Conservation (phyloP, 2,329 filamentous ascomycete species). For the Colletotrichum sp. region DNA sequence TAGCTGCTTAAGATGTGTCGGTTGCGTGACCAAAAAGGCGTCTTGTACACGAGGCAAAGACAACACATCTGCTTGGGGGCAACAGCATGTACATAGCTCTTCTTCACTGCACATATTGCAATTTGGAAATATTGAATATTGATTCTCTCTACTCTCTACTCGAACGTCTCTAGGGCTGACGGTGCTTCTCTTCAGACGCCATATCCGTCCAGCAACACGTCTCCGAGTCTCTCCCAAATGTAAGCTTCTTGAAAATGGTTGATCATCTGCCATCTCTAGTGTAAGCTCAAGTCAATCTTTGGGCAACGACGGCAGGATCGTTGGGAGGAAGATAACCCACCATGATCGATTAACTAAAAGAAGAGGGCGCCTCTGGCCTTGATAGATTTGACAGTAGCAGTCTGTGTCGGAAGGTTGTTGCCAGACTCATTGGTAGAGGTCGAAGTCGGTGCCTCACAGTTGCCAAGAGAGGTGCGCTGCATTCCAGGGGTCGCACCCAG, state of each 20-base stretch:
- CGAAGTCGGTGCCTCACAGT: slow-evolving; percentile 24
- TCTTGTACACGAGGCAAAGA: background rate
- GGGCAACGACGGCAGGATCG: background rate
- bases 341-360: background rate
- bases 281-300: background rate
- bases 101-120: background rate
- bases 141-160: background rate
- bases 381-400: background rate
- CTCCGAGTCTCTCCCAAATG: background rate
- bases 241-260: background rate
- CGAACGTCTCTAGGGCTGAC: background rate
- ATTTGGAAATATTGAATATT: background rate
- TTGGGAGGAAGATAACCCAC: background rate
- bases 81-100: background rate
- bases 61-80: background rate
- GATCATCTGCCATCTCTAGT: background rate
- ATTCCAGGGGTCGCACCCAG: slow-evolving; percentile 40
- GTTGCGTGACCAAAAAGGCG: background rate
- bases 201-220: background rate
- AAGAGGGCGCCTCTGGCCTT: background rate
- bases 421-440: background rate
- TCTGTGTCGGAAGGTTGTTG: background rate
- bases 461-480: slow-evolving; percentile 33
- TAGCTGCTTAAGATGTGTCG: background rate
- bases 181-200: background rate